These are phyloP conservation scores for Microstroma glucosiphilum DNA, from an alignment of 1,284 basidiomycete species.

Conservation along the genomic window DNA sequence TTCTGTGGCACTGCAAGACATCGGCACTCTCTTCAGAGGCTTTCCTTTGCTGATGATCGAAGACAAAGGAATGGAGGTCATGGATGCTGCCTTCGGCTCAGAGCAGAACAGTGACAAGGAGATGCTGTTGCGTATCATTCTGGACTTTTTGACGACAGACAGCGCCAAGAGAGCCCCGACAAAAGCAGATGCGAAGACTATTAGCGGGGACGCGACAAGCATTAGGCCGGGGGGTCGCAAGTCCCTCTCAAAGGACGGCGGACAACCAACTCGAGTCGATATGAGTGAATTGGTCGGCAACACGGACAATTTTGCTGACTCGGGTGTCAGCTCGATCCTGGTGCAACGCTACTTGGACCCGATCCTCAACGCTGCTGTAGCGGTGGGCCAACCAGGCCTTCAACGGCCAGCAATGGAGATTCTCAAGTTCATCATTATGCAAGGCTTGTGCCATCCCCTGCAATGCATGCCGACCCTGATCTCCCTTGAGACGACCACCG, in stretches of 20 bases:
- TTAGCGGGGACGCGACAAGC: slow-evolving; percentile 22
- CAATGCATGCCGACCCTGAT: slow-evolving; percentile 88
- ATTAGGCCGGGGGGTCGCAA: slow-evolving; percentile 9
- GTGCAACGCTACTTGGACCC: slow-evolving; percentile 82
- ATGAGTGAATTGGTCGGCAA: slow-evolving; percentile 91
- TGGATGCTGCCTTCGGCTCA: slow-evolving; percentile 76
- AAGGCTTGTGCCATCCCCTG: slow-evolving; percentile 89
- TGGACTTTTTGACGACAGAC: slow-evolving; percentile 57
- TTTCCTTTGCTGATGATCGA: slow-evolving; percentile 81
- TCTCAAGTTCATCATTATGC: slow-evolving; percentile 81
- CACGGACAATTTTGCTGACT: slow-evolving; percentile 87
- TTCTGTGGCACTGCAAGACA: slow-evolving; percentile 66
- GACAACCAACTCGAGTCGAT: slow-evolving; percentile 23
- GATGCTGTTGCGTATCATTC: slow-evolving; percentile 75
- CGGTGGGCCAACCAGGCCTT: slow-evolving; percentile 52
- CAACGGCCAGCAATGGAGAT: slow-evolving; percentile 85
- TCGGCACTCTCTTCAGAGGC: slow-evolving; percentile 83
- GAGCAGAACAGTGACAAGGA: slow-evolving; percentile 66
- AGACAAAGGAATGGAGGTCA: slow-evolving; percentile 69
- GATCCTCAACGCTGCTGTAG: slow-evolving; percentile 70
- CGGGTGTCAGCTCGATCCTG: slow-evolving; percentile 88
- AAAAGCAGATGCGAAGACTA: slow-evolving; percentile 2
- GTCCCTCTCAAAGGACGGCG: slow-evolving; percentile 3
- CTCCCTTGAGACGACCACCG: slow-evolving; percentile 75
- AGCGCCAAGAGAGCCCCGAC: not conserved